Evolutionary conservation across 495 filamentous ascomycete species (phyloP).

Genomic region (Lasiosphaeriaceae sp.): DNA sequence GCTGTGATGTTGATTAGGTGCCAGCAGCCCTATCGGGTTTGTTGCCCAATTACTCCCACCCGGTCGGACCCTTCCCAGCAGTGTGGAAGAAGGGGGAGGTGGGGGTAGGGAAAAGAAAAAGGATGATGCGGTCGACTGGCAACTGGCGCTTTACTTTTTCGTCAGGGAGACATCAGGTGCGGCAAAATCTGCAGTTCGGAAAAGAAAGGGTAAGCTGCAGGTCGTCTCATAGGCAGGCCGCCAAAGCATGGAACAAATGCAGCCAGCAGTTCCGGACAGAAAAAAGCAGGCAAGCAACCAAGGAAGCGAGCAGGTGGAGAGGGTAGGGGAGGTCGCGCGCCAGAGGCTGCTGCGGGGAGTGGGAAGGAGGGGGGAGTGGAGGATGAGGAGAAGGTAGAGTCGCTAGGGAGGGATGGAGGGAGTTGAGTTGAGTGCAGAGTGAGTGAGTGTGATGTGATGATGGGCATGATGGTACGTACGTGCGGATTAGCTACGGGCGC

Average conservation of each 20-base stretch:
- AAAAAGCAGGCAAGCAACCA: not conserved
- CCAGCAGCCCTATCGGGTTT: conserved; percentile 17
- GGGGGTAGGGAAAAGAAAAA: conserved; percentile 11
- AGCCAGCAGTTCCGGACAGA: not conserved
- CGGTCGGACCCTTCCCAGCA: conserved; percentile 16
- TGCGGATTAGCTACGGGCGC: conserved; percentile 12
- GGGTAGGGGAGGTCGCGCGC: conserved; percentile 1
- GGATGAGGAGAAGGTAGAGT: no score
- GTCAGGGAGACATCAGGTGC: conserved; percentile 29
- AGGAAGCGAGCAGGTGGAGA: not conserved
- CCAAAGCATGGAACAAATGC: conserved; percentile 2
- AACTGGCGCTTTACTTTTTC: conserved; percentile 13
- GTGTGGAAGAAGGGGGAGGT: conserved; percentile 3
- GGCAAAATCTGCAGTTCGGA: conserved; percentile 22
- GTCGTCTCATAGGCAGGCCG: conserved; percentile 22
- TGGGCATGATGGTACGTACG: conserved; percentile 19
- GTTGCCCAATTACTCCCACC: conserved; percentile 25
- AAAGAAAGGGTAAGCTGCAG: conserved; percentile 22
- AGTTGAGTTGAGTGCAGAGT: not conserved
- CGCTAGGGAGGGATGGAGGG: no score
- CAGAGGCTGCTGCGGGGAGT: conserved; percentile 15
- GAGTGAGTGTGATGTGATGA: conserved; percentile 14
- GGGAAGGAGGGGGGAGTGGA: not conserved
- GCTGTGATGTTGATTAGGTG: conserved; percentile 16
- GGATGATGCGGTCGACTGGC: conserved; percentile 6